Evolutionary conservation across 352 stramenopile genomes (phyloP).

Genomic region (Globisporangium camurandrum): DNA sequence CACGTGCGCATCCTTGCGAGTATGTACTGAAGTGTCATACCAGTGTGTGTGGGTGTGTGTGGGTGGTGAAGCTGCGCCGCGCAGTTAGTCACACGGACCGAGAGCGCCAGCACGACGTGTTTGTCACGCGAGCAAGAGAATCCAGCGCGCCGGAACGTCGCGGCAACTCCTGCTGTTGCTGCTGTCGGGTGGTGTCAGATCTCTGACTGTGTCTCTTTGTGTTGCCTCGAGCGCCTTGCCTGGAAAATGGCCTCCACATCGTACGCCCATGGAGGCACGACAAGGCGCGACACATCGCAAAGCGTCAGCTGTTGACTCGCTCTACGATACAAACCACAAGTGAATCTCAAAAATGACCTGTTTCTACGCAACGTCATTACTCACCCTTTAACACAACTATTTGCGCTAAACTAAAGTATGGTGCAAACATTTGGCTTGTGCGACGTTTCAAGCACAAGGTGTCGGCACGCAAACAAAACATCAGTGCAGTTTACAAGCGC

Average conservation of each 20-base stretch:
- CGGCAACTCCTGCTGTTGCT: neutral
- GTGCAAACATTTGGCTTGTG: too few species aligned
- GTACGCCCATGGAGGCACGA: too few species aligned
- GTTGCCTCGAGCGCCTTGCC: neutral
- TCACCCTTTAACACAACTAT: too few species aligned
- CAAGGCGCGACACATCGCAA: neutral
- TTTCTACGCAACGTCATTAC: neutral
- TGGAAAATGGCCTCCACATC: too few species aligned
- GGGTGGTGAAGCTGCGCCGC: neutral
- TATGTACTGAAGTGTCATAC: slow-evolving; percentile 40
- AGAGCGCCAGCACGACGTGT: neutral
- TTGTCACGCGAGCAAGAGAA: neutral
- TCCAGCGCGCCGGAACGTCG: neutral
- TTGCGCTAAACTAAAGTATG: too few species aligned
- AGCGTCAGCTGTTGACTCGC: neutral
- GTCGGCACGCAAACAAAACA: too few species aligned
- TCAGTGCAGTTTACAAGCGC: too few species aligned
- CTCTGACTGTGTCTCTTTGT: neutral
- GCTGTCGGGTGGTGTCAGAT: neutral
- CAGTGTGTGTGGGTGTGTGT: neutral
- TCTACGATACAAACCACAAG: neutral
- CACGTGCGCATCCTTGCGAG: slow-evolving; percentile 70
- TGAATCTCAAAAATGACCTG: neutral
- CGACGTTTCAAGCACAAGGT: too few species aligned
- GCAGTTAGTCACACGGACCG: neutral